Percentiles rank a stretch among this genome's conserved stretches.
These are phyloP conservation scores for Penicillium macrosclerotiorum DNA, from an alignment of 495 filamentous ascomycete species.

Conservation along the genomic window DNA sequence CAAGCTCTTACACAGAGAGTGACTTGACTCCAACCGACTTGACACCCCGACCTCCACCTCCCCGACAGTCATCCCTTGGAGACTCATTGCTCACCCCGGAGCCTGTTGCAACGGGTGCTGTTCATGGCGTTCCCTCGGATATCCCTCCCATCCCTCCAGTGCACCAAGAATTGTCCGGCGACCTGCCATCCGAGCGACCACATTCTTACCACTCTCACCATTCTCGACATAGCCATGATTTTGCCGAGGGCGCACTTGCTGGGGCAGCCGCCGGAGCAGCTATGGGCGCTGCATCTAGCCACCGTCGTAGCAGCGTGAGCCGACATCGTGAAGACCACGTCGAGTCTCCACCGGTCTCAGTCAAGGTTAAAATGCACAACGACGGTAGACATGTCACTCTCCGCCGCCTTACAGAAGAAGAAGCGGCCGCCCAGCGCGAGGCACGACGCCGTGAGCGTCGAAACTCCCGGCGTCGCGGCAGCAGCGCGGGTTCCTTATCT, in stretches of 20 bases:
- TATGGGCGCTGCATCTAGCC: constrained; percentile 30
- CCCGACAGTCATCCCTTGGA: constrained; percentile 30
- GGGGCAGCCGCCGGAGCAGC: constrained; percentile 24
- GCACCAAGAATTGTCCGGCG: constrained; percentile 54
- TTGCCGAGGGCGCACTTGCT: constrained; percentile 40
- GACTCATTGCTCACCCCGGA: constrained; percentile 29
- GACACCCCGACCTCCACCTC: constrained; percentile 27
- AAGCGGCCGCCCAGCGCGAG: constrained; percentile 64
- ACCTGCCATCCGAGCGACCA: constrained; percentile 46
- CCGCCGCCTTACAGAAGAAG: constrained; percentile 74
- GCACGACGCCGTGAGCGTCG: constrained; percentile 47
- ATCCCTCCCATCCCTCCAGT: constrained; percentile 47
- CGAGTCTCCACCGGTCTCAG: constrained; percentile 64
- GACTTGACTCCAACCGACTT: constrained; percentile 48
- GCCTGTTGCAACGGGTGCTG: constrained; percentile 36
- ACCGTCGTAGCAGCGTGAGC: constrained; percentile 31
- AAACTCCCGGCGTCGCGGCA: constrained; percentile 39
- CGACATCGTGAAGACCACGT: constrained; percentile 42
- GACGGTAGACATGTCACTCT: constrained; percentile 81
- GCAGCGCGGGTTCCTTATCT: constrained; percentile 46
- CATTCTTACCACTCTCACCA: constrained; percentile 21
- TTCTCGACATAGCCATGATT: no score
- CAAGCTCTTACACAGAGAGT: constrained; percentile 42
- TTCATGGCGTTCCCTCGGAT: constrained; percentile 30
- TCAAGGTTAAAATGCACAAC: constrained; percentile 78